Evolutionary conservation across 805 yeast genomes (phyloP).

Genomic region (Kodamaea neixiangensis): DNA sequence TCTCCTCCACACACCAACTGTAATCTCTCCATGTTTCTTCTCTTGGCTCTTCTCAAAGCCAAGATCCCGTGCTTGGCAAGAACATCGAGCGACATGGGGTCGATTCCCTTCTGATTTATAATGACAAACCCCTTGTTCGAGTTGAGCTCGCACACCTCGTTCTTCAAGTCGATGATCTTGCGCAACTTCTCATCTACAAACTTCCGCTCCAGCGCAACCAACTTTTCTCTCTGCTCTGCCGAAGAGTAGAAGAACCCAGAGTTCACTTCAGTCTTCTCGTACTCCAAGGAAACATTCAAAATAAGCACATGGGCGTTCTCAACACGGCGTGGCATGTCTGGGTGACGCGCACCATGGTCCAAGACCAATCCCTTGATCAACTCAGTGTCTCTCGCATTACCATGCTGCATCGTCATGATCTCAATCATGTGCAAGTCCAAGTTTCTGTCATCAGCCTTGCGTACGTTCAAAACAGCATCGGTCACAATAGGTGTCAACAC

Average conservation of each 20-base stretch:
- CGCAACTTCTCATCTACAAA: constrained; percentile 92
- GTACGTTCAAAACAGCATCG: constrained; percentile 87
- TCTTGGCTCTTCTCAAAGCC: constrained; percentile 95
- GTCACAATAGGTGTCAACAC: constrained; percentile 92
- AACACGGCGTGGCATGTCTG: constrained; percentile 94
- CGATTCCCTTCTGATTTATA: constrained; percentile 97
- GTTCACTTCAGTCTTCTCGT: constrained; percentile 97
- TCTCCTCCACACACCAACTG: constrained; percentile 96
- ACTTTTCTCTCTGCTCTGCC: constrained; percentile 94
- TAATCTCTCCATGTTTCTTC: constrained; percentile 98
- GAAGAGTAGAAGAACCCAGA: constrained; percentile 91
- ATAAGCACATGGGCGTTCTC: constrained; percentile 83
- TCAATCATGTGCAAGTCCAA: constrained; percentile 96
- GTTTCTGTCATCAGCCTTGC: constrained; percentile 44
- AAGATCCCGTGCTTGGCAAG: constrained; percentile 90
- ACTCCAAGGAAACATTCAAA: constrained; percentile 90
- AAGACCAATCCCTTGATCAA: constrained; percentile 87
- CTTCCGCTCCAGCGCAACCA: constrained; percentile 89
- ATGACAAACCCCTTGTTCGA: constrained; percentile 82
- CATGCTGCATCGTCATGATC: constrained; percentile 97
- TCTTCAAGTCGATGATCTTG: constrained; percentile 90
- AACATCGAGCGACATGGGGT: constrained; percentile 95
- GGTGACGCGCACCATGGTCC: constrained; percentile 99
- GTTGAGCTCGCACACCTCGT: constrained; percentile 82
- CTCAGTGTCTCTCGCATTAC: constrained; percentile 78